Evolutionary conservation across 2,329 filamentous ascomycete genomes (phyloP), one percentile per base, ranked within the genome.

Genomic region (Penicillium sp.): DNA sequence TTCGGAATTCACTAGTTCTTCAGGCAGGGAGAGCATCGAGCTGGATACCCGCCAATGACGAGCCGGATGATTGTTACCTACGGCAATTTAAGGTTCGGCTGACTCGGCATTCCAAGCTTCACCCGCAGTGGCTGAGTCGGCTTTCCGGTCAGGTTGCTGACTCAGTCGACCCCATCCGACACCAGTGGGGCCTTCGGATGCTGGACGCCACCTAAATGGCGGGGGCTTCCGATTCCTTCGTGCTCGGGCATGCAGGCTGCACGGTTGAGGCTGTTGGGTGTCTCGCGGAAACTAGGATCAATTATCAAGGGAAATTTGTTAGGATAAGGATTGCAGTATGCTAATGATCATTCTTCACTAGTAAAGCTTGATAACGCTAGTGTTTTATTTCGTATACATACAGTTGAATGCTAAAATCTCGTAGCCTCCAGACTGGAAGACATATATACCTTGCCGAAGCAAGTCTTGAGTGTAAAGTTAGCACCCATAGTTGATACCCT

Each of bases 181-280:
- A 42, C 10, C 26, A 8, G 61, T 63, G 63, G 56, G 52, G 60
- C n/a, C 55, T 61, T 66, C 63, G 63, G 65, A 67, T 59, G 59
- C 45, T 57, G 52, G 13, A 37, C 53, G 52, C 49, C 55, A 43
- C n/a, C 13, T n/a, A 28, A 16, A 38, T 59, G 42, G 45, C 45
- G 57, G 57, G 57, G 42, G 38, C 55, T 64, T 64, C 63, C 63
- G 63, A 64, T 58, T 28, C 22, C 42, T 54, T 43, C n/a, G 26
- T 38, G 38, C 28, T 33, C 5, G 19, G 19, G 19, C 19, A 33
- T 33, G 30, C 30, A 33, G 30, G 30, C 30, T 19, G 28, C 48
- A 35, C 1, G 28, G 45, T 19, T 33, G 8, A 51, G 48, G 48
- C 10, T 28, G 25, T 26, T 28, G 14, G 28, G 45, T n/a, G 14